Conservation (phyloP, 352 stramenopile species). For the Phytophthora agathidicida region DNA sequence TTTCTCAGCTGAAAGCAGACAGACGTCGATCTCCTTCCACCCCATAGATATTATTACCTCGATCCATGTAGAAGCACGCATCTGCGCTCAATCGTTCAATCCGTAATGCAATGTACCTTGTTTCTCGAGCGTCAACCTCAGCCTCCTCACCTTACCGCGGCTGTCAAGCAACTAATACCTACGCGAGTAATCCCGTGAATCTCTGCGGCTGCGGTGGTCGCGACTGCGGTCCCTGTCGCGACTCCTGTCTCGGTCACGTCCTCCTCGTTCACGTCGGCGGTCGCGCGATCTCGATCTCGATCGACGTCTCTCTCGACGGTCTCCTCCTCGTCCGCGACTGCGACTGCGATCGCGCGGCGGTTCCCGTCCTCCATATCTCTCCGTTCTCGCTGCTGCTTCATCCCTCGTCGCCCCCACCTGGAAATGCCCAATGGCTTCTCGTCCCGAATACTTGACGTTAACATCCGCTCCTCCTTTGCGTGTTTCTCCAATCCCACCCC, state of each 20-base stretch:
- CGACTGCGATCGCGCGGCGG: conserved; percentile 38
- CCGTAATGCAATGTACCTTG: conserved; percentile 20
- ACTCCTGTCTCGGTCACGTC: conserved; percentile 48
- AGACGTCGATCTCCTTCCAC: background rate
- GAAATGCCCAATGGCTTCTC: conserved; percentile 48
- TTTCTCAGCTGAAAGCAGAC: too few species aligned
- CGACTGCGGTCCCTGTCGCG: conserved; percentile 49
- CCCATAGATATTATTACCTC: conserved; percentile 8
- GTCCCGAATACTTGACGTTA: conserved; percentile 88
- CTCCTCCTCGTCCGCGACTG: conserved; percentile 51
- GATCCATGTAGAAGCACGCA: background rate
- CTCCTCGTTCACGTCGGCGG: conserved; percentile 43
- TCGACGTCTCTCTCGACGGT: conserved; percentile 38
- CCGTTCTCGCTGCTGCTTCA: conserved; percentile 26
- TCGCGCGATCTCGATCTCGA: conserved; percentile 42
- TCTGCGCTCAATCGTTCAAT: too few species aligned
- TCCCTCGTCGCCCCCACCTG: conserved; percentile 42
- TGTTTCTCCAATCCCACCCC: conserved; percentile 93
- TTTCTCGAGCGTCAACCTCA: background rate
- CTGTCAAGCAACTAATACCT: conserved; percentile 29
- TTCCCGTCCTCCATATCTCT: conserved; percentile 41
- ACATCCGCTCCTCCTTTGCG: conserved; percentile 77
- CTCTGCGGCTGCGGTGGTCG: conserved; percentile 55
- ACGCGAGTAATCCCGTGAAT: conserved; percentile 55
- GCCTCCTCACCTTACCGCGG: background rate